phyloP scores from a whole-genome alignment of 2,329 filamentous ascomycete species.

The Harringtonia lauricola region DNA sequence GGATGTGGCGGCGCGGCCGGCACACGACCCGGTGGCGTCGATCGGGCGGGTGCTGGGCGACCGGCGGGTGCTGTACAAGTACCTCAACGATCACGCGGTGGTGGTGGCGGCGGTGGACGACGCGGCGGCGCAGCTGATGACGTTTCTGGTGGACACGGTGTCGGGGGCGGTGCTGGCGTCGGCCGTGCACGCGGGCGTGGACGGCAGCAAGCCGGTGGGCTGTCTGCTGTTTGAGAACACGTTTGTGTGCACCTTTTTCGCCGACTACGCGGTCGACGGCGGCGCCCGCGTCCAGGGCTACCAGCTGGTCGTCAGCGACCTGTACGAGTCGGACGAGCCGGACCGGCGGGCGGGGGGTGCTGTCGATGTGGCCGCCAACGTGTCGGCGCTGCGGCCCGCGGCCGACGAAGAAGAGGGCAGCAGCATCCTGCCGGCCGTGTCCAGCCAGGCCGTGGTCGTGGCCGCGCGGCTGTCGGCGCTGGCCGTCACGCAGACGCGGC shows the following conservation, averaged over 20 bases:
- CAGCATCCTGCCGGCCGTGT: constrained; percentile 27
- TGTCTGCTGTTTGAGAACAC: constrained; percentile 88
- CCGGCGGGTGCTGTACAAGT: constrained; percentile 93
- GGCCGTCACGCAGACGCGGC: constrained; percentile 76
- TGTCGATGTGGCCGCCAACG: constrained; percentile 45
- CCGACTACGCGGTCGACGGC: constrained; percentile 38
- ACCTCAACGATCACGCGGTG: constrained; percentile 77
- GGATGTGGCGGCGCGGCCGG: constrained; percentile 54
- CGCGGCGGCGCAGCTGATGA: constrained; percentile 45
- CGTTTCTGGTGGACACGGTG: constrained; percentile 77
- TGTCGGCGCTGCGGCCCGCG: constrained; percentile 63
- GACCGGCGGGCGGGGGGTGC: constrained; percentile 71
- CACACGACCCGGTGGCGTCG: constrained; percentile 81
- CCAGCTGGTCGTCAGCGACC: constrained; percentile 74
- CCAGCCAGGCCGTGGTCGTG: constrained; percentile 73
- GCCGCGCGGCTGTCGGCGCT: constrained; percentile 69
- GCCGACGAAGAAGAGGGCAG: constrained; percentile 31
- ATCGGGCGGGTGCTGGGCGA: constrained; percentile 91
- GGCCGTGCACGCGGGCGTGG: constrained; percentile 60
- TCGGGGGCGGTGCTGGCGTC: constrained; percentile 73
- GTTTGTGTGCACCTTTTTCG: constrained; percentile 77
- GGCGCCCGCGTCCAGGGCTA: constrained; percentile 63
- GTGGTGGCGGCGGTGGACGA: constrained; percentile 62
- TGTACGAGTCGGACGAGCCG: constrained; percentile 74
- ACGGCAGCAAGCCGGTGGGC: constrained; percentile 60